Percentiles rank a stretch among this genome's conserved stretches.
phyloP scores from a whole-genome alignment of 345 rosid species.

The Moricandia arvensis region DNA sequence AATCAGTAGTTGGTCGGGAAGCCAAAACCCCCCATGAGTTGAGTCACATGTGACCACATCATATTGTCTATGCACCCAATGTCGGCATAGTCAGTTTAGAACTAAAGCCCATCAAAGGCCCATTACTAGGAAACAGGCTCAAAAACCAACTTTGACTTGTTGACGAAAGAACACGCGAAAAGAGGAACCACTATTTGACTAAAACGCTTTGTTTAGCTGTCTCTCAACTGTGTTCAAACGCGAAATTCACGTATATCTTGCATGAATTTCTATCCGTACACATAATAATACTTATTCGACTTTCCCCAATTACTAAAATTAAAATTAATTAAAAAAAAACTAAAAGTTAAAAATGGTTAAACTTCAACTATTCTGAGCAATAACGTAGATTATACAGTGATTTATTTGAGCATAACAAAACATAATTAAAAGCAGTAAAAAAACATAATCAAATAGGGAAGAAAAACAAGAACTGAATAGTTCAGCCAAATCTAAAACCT shows the following conservation, averaged over 20 bases:
- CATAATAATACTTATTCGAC: neutral
- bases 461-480: neutral
- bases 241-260: slow-evolving; percentile 23
- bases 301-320: neutral
- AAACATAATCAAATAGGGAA: no score
- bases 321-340: no score
- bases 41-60: neutral
- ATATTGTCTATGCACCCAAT: neutral
- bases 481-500: neutral
- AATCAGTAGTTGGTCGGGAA: neutral
- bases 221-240: neutral
- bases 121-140: neutral
- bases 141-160: neutral
- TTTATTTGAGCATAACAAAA: neutral
- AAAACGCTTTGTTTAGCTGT: neutral
- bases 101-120: neutral
- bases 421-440: neutral
- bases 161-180: neutral
- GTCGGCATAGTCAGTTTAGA: neutral
- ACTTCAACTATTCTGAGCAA: neutral
- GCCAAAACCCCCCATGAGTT: neutral
- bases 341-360: neutral
- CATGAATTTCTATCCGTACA: slow-evolving; percentile 10
- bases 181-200: neutral
- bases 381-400: slow-evolving; percentile 8